Evolutionary conservation across 176 grass and related monocot species (phyloP).

Genomic region (Cenchrus fungigraminus): DNA sequence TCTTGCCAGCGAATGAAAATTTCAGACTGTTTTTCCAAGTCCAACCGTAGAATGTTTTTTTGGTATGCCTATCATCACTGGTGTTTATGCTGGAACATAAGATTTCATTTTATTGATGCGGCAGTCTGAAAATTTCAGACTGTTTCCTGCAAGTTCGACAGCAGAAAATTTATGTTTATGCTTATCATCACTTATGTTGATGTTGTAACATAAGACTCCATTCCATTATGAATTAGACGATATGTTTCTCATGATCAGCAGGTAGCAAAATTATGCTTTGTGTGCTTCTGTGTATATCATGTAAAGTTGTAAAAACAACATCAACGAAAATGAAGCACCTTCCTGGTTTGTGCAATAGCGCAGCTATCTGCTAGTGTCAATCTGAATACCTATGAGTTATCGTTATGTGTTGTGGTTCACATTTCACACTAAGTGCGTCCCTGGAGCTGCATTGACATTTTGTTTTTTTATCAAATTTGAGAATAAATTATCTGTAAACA

Average conservation of each 20-base stretch:
- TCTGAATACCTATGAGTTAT: not conserved
- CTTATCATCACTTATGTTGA: not conserved
- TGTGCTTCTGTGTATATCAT: not conserved
- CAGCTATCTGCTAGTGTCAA: not conserved
- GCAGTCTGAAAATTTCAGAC: not conserved
- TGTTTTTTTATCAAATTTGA: not conserved
- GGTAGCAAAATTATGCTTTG: not conserved
- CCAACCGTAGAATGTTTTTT: not conserved
- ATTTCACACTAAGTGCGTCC: not conserved
- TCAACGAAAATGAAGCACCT: not conserved
- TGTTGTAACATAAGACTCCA: not conserved
- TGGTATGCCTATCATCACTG: not conserved
- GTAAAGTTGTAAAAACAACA: not conserved
- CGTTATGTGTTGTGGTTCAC: not conserved
- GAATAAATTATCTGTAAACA: not conserved
- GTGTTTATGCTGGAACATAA: not conserved
- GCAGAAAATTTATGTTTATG: not conserved
- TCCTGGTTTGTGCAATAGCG: conserved; percentile 11
- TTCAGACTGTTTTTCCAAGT: not conserved
- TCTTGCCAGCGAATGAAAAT: not conserved
- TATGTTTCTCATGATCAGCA: not conserved
- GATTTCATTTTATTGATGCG: not conserved
- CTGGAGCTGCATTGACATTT: not conserved
- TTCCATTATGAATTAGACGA: not conserved
- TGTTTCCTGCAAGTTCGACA: not conserved